Percentiles rank a stretch among this genome's conserved stretches.
Conservation (phyloP, 2,329 filamentous ascomycete species). For the Phialocephala sp. region DNA sequence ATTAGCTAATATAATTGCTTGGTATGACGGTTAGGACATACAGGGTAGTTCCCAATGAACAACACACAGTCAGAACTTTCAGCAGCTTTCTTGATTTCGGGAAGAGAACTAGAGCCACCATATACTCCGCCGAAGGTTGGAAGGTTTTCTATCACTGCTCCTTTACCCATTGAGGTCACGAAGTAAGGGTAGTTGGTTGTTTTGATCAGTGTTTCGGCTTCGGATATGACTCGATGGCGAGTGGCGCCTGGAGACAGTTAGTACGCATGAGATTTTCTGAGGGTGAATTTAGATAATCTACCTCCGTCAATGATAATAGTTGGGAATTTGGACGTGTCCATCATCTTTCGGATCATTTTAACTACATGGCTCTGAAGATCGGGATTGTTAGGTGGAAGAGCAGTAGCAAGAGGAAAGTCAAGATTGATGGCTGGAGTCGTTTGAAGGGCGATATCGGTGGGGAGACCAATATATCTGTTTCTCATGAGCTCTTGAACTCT, state of each 20-base stretch:
- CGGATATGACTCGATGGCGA: slow-evolving; percentile 8
- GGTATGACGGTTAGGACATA: slow-evolving; percentile 1
- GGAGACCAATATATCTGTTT: slow-evolving; percentile 13
- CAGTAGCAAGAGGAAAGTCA: slow-evolving; percentile 8
- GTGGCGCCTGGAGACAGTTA: slow-evolving; percentile 38
- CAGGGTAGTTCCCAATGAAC: slow-evolving; percentile 25
- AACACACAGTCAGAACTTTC: slow-evolving; percentile 24
- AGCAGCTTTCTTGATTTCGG: slow-evolving; percentile 10
- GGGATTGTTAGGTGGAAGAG: slow-evolving; percentile 32
- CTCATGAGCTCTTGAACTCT: background rate
- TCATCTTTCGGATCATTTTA: slow-evolving; percentile 36
- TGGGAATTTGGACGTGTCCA: background rate
- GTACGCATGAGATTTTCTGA: background rate
- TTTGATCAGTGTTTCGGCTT: slow-evolving; percentile 46
- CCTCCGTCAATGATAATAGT: background rate
- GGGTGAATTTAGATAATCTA: background rate
- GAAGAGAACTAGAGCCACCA: slow-evolving; percentile 39
- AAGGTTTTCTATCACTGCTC: slow-evolving; percentile 53
- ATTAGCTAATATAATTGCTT: background rate
- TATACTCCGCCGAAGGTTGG: slow-evolving; percentile 57
- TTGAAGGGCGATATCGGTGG: slow-evolving; percentile 15
- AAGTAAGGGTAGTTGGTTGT: slow-evolving; percentile 52
- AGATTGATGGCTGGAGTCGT: slow-evolving; percentile 32
- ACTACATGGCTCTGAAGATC: slow-evolving; percentile 40
- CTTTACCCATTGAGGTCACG: slow-evolving; percentile 54